These are phyloP conservation scores for Cercophora sp. DNA, from an alignment of 495 filamentous ascomycete genomes.

Conservation along the genomic window DNA sequence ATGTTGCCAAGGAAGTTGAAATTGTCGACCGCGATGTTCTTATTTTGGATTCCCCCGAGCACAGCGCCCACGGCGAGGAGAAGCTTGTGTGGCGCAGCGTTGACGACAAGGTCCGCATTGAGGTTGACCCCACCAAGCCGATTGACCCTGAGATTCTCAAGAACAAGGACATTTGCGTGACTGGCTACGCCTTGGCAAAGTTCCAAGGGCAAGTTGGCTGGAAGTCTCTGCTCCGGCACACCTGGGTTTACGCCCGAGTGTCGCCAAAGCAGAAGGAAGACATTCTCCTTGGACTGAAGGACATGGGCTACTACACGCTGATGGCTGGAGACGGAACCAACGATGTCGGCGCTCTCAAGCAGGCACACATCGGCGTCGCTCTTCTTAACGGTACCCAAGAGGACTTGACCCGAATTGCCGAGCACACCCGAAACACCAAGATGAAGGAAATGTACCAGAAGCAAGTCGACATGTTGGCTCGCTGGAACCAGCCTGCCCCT, in stretches of 20 bases:
- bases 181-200: slow-evolving; percentile 87
- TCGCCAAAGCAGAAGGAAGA: slow-evolving; percentile 99
- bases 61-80: slow-evolving; percentile 70
- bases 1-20: slow-evolving; percentile 93
- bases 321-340: slow-evolving; percentile 99
- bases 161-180: slow-evolving; percentile 91
- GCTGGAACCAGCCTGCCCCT: slow-evolving; percentile 87
- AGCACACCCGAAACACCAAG: slow-evolving; percentile 88
- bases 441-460: slow-evolving; percentile 99
- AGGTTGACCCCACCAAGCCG: slow-evolving; percentile 79
- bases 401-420: slow-evolving; percentile 83
- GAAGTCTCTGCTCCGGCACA: slow-evolving; percentile 71
- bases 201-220: slow-evolving; percentile 77
- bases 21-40: slow-evolving; percentile 95
- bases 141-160: slow-evolving; percentile 78
- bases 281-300: slow-evolving; percentile 91
- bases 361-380: slow-evolving; percentile 95
- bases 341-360: slow-evolving; percentile 96
- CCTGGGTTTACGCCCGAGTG: slow-evolving; percentile 97
- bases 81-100: slow-evolving; percentile 91
- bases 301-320: slow-evolving; percentile 92
- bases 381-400: slow-evolving; percentile 92
- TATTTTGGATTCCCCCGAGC: slow-evolving; percentile 91
- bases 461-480: slow-evolving; percentile 80
- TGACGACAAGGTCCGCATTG: slow-evolving; percentile 81